Evolutionary conservation across 257 asterid genomes (phyloP).

Genomic region (Nicotiana tomentosiformis): DNA sequence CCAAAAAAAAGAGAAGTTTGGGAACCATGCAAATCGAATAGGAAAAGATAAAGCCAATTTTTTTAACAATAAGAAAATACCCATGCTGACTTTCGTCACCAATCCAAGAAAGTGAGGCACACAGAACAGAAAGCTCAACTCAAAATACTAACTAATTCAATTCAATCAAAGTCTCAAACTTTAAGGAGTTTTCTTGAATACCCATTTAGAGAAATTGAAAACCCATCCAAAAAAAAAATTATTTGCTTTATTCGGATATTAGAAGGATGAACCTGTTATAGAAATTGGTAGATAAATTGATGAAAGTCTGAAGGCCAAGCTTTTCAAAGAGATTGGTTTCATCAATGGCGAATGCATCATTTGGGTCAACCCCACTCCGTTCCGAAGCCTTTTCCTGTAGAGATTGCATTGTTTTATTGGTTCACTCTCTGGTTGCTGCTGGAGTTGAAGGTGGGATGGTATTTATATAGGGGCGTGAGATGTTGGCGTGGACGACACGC

Average conservation of each 20-base stretch:
- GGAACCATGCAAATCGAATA: not conserved
- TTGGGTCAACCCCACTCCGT: constrained; percentile 69
- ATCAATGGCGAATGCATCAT: constrained; percentile 82
- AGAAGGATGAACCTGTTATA: constrained; percentile 50
- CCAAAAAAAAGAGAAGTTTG: not conserved
- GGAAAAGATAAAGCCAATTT: not conserved
- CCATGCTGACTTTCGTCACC: not conserved
- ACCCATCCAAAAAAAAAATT: not conserved
- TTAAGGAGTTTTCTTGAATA: not conserved
- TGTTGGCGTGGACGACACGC: constrained; percentile 50
- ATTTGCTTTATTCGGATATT: too few species aligned
- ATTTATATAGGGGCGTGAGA: constrained; percentile 32
- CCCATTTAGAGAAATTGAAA: not conserved
- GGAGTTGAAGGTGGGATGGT: not conserved
- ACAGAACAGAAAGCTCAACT: not conserved
- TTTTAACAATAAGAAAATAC: not conserved
- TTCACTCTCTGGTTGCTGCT: not conserved
- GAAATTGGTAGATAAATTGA: constrained; percentile 81
- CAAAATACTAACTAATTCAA: not conserved
- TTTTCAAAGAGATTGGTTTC: constrained; percentile 63
- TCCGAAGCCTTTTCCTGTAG: constrained; percentile 90
- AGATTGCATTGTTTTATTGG: constrained; percentile 46
- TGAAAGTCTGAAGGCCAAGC: constrained; percentile 78
- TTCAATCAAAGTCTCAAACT: not conserved
- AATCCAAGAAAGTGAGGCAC: not conserved